phyloP scores from a whole-genome alignment of 1,284 basidiomycete species.

The Amylostereum areolatum region DNA sequence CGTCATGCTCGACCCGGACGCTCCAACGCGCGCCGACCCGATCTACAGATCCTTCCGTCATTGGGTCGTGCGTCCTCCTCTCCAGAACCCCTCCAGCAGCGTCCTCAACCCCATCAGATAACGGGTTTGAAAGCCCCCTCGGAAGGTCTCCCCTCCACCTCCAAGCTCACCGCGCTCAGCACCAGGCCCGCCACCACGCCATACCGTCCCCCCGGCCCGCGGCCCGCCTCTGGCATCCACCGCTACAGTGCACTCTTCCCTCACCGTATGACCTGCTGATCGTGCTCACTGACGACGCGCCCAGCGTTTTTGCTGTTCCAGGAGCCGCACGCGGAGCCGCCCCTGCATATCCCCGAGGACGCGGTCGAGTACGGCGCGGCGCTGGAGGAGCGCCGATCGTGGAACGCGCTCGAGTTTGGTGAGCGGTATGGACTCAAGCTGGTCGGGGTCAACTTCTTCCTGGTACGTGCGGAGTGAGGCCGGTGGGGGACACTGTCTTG shows the following conservation, averaged over 20 bases:
- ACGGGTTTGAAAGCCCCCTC: slow-evolving; percentile 48
- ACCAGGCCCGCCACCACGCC: slow-evolving; percentile 45
- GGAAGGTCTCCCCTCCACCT: slow-evolving; percentile 23
- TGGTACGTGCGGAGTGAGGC: slow-evolving; percentile 8
- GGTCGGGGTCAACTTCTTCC: slow-evolving; percentile 55
- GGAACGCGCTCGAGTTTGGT: slow-evolving; percentile 51
- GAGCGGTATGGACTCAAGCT: slow-evolving; percentile 46
- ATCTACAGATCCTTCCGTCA: slow-evolving; percentile 57
- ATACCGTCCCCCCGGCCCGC: slow-evolving; percentile 54
- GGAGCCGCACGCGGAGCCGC: slow-evolving; percentile 37
- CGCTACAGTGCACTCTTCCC: slow-evolving; percentile 42
- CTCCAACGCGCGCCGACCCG: slow-evolving; percentile 49
- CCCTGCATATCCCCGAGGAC: slow-evolving; percentile 35
- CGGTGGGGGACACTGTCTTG: too few relatives aligned
- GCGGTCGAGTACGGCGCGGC: slow-evolving; percentile 42
- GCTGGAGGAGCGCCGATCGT: slow-evolving; percentile 42
- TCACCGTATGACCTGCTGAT: not conserved
- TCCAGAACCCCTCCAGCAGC: too few relatives aligned
- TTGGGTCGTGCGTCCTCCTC: slow-evolving; percentile 47
- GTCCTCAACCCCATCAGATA: slow-evolving; percentile 28
- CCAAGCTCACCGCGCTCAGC: slow-evolving; percentile 34
- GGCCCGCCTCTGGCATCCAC: slow-evolving; percentile 49
- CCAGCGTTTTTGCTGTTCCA: slow-evolving; percentile 56
- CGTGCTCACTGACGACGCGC: not conserved
- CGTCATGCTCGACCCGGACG: slow-evolving; percentile 66